Percentiles rank a stretch among this genome's conserved stretches.
phyloP scores from a whole-genome alignment of 176 grass and related monocot genomes.

The Phoenix roebelenii region DNA sequence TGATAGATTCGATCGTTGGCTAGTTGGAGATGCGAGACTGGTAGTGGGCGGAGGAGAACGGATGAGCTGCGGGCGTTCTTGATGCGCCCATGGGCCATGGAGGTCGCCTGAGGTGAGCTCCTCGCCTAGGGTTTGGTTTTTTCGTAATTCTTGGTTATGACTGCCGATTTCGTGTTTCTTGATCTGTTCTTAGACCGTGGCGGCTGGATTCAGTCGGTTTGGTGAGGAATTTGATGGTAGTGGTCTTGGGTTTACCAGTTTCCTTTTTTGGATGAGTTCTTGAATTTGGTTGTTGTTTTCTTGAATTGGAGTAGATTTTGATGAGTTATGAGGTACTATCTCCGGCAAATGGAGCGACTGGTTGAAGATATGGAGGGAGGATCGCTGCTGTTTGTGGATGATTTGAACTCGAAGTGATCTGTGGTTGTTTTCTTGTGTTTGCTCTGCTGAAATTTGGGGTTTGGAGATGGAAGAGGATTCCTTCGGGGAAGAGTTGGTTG shows the following conservation, averaged over 20 bases:
- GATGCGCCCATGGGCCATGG: constrained; percentile 25
- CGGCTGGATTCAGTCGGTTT: constrained; percentile 37
- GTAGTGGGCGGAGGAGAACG: constrained; percentile 5
- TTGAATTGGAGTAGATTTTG: constrained; percentile 14
- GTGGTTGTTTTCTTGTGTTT: constrained; percentile 12
- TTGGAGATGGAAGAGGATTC: constrained; percentile 70
- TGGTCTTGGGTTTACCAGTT: too few relatives aligned
- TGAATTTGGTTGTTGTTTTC: constrained; percentile 16
- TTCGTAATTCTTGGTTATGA: background rate
- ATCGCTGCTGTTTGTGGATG: constrained; percentile 55
- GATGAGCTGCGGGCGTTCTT: constrained; percentile 22
- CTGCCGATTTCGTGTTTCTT: constrained; percentile 10
- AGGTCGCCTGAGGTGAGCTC: constrained; percentile 45
- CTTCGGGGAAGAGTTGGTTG: constrained; percentile 54
- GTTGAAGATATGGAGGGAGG: constrained; percentile 67
- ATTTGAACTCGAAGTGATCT: constrained; percentile 75
- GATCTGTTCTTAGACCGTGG: constrained; percentile 20
- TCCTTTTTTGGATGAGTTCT: constrained; percentile 11
- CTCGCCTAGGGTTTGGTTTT: background rate
- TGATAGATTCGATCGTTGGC: too few relatives aligned
- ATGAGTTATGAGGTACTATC: constrained; percentile 71
- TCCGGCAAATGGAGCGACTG: constrained; percentile 47
- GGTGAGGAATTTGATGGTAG: constrained; percentile 29
- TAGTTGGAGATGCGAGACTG: constrained; percentile 1
- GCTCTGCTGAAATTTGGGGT: constrained; percentile 19